phyloP scores from a whole-genome alignment of 192 early-diverging fungal species.

The Ambispora gerdemannii region DNA sequence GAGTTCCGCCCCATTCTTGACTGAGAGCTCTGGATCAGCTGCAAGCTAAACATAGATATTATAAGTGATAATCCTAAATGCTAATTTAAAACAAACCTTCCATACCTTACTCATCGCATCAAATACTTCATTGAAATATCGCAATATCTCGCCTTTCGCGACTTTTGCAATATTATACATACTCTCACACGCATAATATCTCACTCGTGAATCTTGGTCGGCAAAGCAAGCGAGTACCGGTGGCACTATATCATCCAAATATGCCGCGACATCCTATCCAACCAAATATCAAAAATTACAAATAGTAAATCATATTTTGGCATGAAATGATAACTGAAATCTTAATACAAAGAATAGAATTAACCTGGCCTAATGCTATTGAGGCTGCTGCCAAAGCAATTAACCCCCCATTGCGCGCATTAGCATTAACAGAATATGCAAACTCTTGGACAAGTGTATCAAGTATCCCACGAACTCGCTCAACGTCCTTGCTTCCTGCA shows the following conservation, averaged over 20 bases:
- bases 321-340: neutral
- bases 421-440: slow-evolving; percentile 80
- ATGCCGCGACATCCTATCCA: slow-evolving; percentile 52
- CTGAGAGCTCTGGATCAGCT: slow-evolving; percentile 84
- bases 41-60: slow-evolving; percentile 55
- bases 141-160: slow-evolving; percentile 79
- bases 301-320: slow-evolving; percentile 2
- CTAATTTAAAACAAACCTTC: neutral
- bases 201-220: slow-evolving; percentile 88
- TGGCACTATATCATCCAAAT: slow-evolving; percentile 80
- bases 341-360: slow-evolving; percentile 1
- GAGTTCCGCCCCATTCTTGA: slow-evolving; percentile 93
- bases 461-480: slow-evolving; percentile 69
- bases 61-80: neutral
- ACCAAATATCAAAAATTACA: slow-evolving; percentile 11
- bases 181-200: slow-evolving; percentile 98
- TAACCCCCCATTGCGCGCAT: slow-evolving; percentile 89
- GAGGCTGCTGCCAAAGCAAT: slow-evolving; percentile 87
- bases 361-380: slow-evolving; percentile 80
- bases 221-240: slow-evolving; percentile 91
- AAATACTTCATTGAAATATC: slow-evolving; percentile 96
- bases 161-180: slow-evolving; percentile 99
- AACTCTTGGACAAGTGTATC: slow-evolving; percentile 80
- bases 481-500: slow-evolving; percentile 49
- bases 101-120: slow-evolving; percentile 89